Conservation (phyloP, 805 yeast genomes). For the Candida insectalens region DNA sequence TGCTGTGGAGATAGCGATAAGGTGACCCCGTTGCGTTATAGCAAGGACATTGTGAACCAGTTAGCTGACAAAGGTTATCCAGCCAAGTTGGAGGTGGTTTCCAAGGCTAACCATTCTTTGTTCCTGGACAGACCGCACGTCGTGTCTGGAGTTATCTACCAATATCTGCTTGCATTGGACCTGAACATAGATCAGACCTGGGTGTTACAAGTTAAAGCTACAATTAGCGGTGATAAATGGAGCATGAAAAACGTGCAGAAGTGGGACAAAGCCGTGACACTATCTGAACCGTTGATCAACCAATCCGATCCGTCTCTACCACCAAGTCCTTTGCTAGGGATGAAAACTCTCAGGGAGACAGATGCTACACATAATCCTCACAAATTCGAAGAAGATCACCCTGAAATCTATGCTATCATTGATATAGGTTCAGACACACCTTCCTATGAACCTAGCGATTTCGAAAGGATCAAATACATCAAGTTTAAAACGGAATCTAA, state of each 20-base stretch:
- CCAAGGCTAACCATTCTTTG: conserved; percentile 55
- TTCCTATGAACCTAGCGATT: conserved; percentile 55
- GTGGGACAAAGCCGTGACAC: conserved; percentile 49
- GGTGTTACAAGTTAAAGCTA: conserved; percentile 57
- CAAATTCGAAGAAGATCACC: conserved; percentile 37
- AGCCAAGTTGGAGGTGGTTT: conserved; percentile 28
- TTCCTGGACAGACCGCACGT: conserved; percentile 56
- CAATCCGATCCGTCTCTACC: conserved; percentile 18
- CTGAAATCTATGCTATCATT: conserved; percentile 47
- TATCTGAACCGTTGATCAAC: conserved; percentile 34
- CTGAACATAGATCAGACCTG: conserved; percentile 57
- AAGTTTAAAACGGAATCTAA: conserved; percentile 74
- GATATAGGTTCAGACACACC: conserved; percentile 67
- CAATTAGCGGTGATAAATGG: conserved; percentile 65
- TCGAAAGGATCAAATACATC: conserved; percentile 45
- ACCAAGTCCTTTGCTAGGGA: conserved; percentile 46
- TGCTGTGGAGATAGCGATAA: conserved; percentile 51
- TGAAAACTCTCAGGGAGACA: conserved; percentile 65
- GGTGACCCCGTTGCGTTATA: conserved; percentile 36
- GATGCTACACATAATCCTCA: conserved; percentile 54
- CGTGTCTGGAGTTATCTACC: conserved; percentile 49
- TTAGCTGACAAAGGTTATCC: conserved; percentile 21
- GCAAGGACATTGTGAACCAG: conserved; percentile 23
- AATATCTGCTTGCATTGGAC: conserved; percentile 39
- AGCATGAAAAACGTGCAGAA: conserved; percentile 66